These are phyloP conservation scores for Tausonia pullulans DNA, from an alignment of 1,284 basidiomycete genomes.

Conservation along the genomic window DNA sequence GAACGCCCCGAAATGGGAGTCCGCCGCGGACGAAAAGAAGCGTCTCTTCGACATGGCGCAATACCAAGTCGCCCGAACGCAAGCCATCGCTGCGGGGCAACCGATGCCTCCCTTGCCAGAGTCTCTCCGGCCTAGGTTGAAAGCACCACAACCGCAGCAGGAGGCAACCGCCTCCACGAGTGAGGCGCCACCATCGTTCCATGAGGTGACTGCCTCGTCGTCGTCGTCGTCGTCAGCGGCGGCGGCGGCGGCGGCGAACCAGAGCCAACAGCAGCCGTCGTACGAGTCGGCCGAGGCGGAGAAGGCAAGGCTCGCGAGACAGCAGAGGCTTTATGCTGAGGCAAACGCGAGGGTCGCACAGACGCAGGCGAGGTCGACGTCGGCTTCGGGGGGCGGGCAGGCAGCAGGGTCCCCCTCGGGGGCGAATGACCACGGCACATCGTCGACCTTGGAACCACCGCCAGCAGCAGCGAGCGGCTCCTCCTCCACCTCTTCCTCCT, in stretches of 20 bases:
- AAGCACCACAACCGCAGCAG: background rate
- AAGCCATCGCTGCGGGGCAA: background rate
- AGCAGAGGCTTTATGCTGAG: background rate
- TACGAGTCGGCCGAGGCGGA: slow-evolving; percentile 7
- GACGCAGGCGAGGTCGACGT: too few species aligned
- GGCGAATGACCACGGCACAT: too few species aligned
- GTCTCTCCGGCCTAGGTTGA: background rate
- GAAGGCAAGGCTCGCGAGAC: slow-evolving; percentile 2
- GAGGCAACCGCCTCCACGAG: background rate
- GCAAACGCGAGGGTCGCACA: too few species aligned
- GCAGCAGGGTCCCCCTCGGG: too few species aligned
- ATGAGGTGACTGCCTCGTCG: background rate
- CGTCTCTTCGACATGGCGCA: slow-evolving; percentile 8
- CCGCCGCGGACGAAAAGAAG: slow-evolving; percentile 8
- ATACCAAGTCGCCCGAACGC: background rate
- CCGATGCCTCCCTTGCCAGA: background rate
- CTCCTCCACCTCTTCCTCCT: too few species aligned
- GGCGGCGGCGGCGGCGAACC: background rate
- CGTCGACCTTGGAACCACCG: too few species aligned
- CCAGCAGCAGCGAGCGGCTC: too few species aligned
- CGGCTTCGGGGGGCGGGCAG: too few species aligned
- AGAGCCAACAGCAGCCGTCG: background rate
- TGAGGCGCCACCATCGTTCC: background rate
- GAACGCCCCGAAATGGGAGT: background rate
- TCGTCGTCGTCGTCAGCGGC: background rate